Evolutionary conservation across 2,329 filamentous ascomycete genomes (phyloP).

Genomic region (Fusarium kyushuense): DNA sequence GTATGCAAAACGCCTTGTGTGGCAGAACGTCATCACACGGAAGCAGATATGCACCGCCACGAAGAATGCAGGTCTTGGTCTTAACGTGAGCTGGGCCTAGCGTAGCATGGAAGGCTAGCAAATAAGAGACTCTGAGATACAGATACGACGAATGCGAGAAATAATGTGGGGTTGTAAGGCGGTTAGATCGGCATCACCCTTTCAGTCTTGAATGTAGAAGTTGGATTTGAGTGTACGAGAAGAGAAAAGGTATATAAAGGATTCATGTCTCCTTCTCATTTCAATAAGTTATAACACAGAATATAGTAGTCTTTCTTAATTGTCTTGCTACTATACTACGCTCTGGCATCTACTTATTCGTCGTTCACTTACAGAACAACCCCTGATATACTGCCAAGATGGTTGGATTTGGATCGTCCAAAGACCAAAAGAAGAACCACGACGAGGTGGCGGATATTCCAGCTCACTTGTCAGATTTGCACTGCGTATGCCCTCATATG

Average conservation of each 20-base stretch:
- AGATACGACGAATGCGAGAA: slow-evolving; percentile 44
- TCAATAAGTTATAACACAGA: background rate
- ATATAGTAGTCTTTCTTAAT: background rate
- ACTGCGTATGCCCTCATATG: slow-evolving; percentile 54
- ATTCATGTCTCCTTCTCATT: background rate
- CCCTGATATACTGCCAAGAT: slow-evolving; percentile 34
- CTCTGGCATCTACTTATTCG: background rate
- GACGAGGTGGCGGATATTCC: slow-evolving; percentile 54
- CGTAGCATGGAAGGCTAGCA: slow-evolving; percentile 7
- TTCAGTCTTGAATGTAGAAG: slow-evolving; percentile 5
- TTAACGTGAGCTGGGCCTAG: background rate
- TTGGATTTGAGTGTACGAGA: background rate
- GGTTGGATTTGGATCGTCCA: slow-evolving; percentile 43
- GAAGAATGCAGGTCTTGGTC: background rate
- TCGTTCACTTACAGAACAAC: slow-evolving; percentile 1
- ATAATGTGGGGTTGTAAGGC: slow-evolving; percentile 1
- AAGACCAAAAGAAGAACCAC: slow-evolving; percentile 41
- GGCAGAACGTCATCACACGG: slow-evolving; percentile 12
- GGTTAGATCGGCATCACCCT: slow-evolving; percentile 11
- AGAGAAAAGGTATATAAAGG: slow-evolving; percentile 27
- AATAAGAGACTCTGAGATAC: background rate
- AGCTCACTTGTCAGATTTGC: slow-evolving; percentile 59
- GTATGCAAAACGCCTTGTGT: slow-evolving; percentile 1
- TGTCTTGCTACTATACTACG: background rate
- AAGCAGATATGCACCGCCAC: slow-evolving; percentile 23